phyloP scores from a whole-genome alignment of 176 grass and related monocot species.

The Tillandsia leiboldiana region DNA sequence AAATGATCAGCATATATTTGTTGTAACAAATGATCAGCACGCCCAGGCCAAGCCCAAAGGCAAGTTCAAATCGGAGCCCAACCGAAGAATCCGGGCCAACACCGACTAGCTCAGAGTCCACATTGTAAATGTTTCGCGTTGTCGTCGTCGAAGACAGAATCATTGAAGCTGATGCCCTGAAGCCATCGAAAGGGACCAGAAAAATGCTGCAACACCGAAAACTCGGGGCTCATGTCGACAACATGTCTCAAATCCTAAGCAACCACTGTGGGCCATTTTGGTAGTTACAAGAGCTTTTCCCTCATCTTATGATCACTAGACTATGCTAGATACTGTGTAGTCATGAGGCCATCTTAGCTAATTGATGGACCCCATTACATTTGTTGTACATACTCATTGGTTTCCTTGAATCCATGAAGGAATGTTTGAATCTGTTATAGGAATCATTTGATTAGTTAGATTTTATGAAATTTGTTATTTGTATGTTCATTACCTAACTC shows the following conservation, averaged over 20 bases:
- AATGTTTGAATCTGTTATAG: too few relatives aligned
- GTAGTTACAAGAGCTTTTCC: background rate
- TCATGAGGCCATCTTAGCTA: background rate
- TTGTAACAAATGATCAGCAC: too few relatives aligned
- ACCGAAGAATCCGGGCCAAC: background rate
- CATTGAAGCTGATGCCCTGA: slow-evolving; percentile 23
- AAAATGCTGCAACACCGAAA: slow-evolving; percentile 1
- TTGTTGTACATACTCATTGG: too few relatives aligned
- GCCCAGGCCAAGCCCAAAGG: too few relatives aligned
- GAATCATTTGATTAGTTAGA: too few relatives aligned
- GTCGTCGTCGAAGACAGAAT: slow-evolving; percentile 20
- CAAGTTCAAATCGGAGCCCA: background rate
- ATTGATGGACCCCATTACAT: background rate
- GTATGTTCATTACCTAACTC: too few relatives aligned
- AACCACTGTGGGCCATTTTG: background rate
- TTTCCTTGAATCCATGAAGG: too few relatives aligned
- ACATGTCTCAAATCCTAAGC: slow-evolving; percentile 9
- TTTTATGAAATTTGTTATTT: too few relatives aligned
- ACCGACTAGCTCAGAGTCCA: background rate
- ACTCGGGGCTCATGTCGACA: slow-evolving; percentile 22
- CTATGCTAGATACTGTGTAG: background rate
- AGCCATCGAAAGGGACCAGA: slow-evolving; percentile 15
- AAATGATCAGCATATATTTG: too few relatives aligned
- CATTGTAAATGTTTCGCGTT: background rate
- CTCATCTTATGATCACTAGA: background rate